Evolutionary conservation across 148 eudicot species (phyloP), one percentile per base, ranked within the genome.

Genomic region (Rhododendron simsii): DNA sequence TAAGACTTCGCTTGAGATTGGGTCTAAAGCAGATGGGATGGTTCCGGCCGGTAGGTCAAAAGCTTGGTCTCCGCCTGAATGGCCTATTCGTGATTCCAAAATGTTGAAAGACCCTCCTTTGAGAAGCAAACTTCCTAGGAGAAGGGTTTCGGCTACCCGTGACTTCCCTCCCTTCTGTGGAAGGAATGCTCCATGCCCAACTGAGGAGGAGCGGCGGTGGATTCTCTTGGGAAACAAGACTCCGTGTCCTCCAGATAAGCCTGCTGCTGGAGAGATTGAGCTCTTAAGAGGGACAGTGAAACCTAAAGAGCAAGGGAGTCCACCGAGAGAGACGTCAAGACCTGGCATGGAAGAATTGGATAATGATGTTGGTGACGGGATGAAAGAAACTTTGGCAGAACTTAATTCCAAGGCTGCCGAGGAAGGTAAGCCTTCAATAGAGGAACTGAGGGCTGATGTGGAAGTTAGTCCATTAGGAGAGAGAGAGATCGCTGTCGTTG

Each of bases 151-250:
- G 48, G 94, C 95, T 59, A 85, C 77, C 80, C 94, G 98, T 83
- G 92, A 91, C 83, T 94, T 92, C 71, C 99, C 99, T 88, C 92
- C 92, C 86, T 90, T 90, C 41, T 93, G 95, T 91, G 95, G 96
- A 86, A 71, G 82, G 65, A 88, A 90, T 88, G 92, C 88, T 75
- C 86, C 86, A 78, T 57, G 44, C 85, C 88, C 78, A 14, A 75
- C 77, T 65, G 88, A 82, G 77, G 87, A 88, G 45, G 86, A 89
- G 82, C 80, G 73, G 1, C 39, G 0, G 53, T 81, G 75, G 30
- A 77, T 85, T 82, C 53, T 26, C 44, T 80, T 83, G 13, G 88
- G 83, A 53, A 83, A 69, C 18, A 82, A 44, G 74, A 4, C 26
- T 84, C 51, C 28, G 2, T 48, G 39, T 65, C 85, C 59, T 80